Base-by-base conservation (phyloP, 768 basidiomycete genomes). In the Cystobasidium tubakii region DNA sequence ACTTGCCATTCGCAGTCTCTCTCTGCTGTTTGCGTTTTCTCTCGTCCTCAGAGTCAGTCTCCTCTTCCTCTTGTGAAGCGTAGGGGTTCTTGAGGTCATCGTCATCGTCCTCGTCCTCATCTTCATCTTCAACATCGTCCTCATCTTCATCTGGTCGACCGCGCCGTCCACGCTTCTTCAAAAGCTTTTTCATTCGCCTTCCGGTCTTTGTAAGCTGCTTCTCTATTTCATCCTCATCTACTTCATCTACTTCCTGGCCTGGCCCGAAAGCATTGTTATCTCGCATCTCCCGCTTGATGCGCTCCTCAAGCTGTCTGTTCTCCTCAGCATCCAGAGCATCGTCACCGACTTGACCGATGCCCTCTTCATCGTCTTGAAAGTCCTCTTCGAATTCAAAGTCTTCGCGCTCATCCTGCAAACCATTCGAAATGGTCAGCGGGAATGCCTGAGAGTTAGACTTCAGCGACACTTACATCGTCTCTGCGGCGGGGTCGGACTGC, bases 341-440 rank as follows among this genome's bases (percentile, higher is more conserved):
- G 39, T 71, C 69, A 6, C 69, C 69, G 21, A 71, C 69, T 39
- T 71, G 69, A 19, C 69, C 69, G 29, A 71, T 71, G 25, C 69
- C 69, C 36, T 71, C 69, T 36, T 71, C 69, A 36, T 71, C 69
- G 33, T 71, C 69, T 36, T 71, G 69, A 33, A 71, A 71, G 54
- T 71, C 69, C 13, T 71, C 69, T 53, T 71, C 69, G 29, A 57
- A 71, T 13, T 71, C 69, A 36, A 71, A 60, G 33, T 71, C 69
- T 36, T 71, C 69, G 25, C 55, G 36, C 34, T 71, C 54, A 39
- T 71, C 55, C 33, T 71, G 33, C 21, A 55, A 27, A n/a, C 34
- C 21, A 34, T 33, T n/a, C 25, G 2, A 34, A 12, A 44, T 3
- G 15, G 34, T 71, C 34, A 55, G 43, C n/a, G 9, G 12, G n/a